Evolutionary conservation across 192 early-diverging fungal genomes (phyloP).

Genomic region (Coemansia sp.): DNA sequence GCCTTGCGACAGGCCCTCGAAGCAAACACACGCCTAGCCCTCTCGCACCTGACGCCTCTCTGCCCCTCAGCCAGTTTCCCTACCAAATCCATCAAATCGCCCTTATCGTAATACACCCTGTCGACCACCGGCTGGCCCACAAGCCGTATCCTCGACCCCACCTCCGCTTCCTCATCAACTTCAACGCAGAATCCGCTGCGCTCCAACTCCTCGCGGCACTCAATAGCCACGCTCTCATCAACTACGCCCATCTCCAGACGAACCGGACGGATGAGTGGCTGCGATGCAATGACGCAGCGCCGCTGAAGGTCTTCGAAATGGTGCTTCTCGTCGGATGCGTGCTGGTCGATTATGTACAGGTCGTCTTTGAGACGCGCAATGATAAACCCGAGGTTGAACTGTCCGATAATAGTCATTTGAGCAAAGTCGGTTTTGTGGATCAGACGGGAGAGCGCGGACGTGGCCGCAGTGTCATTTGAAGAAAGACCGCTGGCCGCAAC

Average conservation of each 20-base stretch:
- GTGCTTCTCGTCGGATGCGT: conserved; percentile 96
- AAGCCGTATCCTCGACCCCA: conserved; percentile 62
- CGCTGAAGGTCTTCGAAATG: conserved; percentile 86
- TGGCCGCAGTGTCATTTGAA: conserved; percentile 14
- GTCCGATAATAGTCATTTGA: conserved; percentile 85
- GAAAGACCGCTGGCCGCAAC: conserved; percentile 23
- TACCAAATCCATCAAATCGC: conserved; percentile 43
- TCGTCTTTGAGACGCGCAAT: conserved; percentile 62
- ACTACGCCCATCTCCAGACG: conserved; percentile 68
- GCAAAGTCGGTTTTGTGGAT: conserved; percentile 80
- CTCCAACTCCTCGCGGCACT: conserved; percentile 66
- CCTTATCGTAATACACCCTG: conserved; percentile 67
- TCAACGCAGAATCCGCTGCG: conserved; percentile 81
- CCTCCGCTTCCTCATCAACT: conserved; percentile 56
- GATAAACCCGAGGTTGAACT: conserved; percentile 98
- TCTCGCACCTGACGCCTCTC: conserved; percentile 64
- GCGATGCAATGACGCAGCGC: conserved; percentile 60
- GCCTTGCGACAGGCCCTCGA: conserved; percentile 87
- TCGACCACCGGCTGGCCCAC: conserved; percentile 74
- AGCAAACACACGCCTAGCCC: conserved; percentile 74
- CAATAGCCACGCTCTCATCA: conserved; percentile 76
- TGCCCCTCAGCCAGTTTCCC: conserved; percentile 49
- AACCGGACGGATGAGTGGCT: conserved; percentile 70
- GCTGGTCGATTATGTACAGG: conserved; percentile 96
- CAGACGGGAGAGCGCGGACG: conserved; percentile 25